These are phyloP conservation scores for Coleophoma eucalyptorum DNA, from an alignment of 2,329 filamentous ascomycete genomes.

Conservation along the genomic window DNA sequence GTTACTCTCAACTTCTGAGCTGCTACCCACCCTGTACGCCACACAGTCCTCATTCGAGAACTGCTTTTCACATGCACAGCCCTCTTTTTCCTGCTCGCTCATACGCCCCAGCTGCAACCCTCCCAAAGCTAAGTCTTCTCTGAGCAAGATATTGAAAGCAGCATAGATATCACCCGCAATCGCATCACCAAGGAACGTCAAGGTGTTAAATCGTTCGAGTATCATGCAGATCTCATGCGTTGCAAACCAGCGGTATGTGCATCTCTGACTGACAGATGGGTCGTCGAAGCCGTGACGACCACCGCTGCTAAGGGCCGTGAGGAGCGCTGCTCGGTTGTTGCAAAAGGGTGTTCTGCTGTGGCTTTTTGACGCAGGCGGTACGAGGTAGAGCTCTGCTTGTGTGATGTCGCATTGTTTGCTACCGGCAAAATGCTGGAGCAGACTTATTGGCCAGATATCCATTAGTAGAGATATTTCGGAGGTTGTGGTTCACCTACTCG, in stretches of 20 bases:
- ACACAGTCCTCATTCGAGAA: slow-evolving; percentile 30
- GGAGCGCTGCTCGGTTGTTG: slow-evolving; percentile 25
- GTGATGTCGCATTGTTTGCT: slow-evolving; percentile 14
- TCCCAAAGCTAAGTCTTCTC: slow-evolving; percentile 34
- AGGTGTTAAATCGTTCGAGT: slow-evolving; percentile 34
- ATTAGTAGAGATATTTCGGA: background rate
- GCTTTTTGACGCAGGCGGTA: slow-evolving; percentile 5
- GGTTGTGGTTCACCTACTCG: background rate
- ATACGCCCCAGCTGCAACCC: slow-evolving; percentile 35
- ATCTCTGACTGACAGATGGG: slow-evolving; percentile 31
- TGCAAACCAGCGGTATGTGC: slow-evolving; percentile 38
- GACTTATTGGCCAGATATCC: background rate
- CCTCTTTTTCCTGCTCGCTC: slow-evolving; percentile 23
- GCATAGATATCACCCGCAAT: slow-evolving; percentile 34
- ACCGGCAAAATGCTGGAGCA: background rate
- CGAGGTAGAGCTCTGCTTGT: slow-evolving; percentile 16
- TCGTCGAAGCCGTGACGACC: slow-evolving; percentile 35
- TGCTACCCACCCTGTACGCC: slow-evolving; percentile 19
- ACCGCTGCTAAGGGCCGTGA: slow-evolving; percentile 36
- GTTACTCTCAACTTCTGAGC: slow-evolving; percentile 12
- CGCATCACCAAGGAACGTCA: slow-evolving; percentile 38
- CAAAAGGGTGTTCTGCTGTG: slow-evolving; percentile 16
- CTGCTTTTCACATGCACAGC: slow-evolving; percentile 36
- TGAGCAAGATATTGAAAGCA: slow-evolving; percentile 39
- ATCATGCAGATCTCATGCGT: slow-evolving; percentile 38